phyloP scores from a whole-genome alignment of 352 stramenopile species.

The Phytophthora chlamydospora region DNA sequence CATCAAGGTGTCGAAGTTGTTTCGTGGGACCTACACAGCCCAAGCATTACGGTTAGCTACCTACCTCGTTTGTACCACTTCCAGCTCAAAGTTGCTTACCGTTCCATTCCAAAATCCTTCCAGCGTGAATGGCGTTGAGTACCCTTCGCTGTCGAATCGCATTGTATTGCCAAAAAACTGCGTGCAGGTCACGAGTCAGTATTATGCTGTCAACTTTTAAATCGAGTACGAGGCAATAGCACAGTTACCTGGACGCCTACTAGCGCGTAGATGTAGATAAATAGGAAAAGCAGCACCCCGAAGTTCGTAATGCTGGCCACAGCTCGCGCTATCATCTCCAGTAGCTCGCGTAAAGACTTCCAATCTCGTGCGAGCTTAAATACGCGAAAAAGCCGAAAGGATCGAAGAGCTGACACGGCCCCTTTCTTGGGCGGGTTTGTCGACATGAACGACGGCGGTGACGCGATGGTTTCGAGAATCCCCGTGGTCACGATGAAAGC shows the following conservation, averaged over 20 bases:
- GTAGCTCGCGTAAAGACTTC: constrained; percentile 91
- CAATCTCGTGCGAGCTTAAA: constrained; percentile 96
- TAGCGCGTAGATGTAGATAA: constrained; percentile 95
- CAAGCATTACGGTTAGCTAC: not conserved
- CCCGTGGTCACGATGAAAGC: constrained; percentile 85
- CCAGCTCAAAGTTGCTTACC: constrained; percentile 29
- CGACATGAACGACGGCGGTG: constrained; percentile 76
- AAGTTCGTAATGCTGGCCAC: constrained; percentile 96
- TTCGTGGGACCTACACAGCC: constrained; percentile 53
- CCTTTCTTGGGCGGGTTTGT: constrained; percentile 59
- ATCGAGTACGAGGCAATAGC: not conserved
- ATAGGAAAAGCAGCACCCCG: constrained; percentile 93
- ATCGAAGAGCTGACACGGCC: constrained; percentile 84
- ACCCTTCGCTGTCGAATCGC: constrained; percentile 88
- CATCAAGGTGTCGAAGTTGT: constrained; percentile 91
- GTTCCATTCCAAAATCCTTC: constrained; percentile 68
- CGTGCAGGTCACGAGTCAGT: no score
- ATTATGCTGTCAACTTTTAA: no score
- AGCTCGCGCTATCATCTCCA: constrained; percentile 90
- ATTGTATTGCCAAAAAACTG: constrained; percentile 96
- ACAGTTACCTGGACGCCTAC: constrained; percentile 80
- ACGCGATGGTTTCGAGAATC: constrained; percentile 69
- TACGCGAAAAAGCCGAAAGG: constrained; percentile 91
- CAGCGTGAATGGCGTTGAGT: constrained; percentile 49
- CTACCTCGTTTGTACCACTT: not conserved